These are phyloP conservation scores for Alternaria angustiovoidea DNA, from an alignment of 2,329 filamentous ascomycete genomes.

Conservation along the genomic window DNA sequence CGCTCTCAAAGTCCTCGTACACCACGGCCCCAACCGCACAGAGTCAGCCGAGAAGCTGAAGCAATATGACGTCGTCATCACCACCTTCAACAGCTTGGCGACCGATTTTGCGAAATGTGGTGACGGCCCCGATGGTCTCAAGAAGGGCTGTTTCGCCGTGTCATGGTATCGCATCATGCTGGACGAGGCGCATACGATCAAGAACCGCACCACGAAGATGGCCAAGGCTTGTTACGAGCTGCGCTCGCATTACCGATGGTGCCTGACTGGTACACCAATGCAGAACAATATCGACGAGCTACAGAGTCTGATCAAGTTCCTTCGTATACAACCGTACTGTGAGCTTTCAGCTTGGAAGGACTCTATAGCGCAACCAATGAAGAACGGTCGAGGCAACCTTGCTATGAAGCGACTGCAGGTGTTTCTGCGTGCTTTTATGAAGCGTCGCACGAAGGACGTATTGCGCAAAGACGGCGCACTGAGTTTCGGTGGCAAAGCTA, in stretches of 20 bases:
- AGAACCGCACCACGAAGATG: constrained; percentile 95
- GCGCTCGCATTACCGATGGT: constrained; percentile 90
- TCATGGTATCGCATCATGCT: constrained; percentile 96
- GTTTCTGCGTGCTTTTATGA: constrained; percentile 93
- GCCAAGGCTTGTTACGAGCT: constrained; percentile 91
- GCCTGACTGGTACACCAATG: constrained; percentile 94
- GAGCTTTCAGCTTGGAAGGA: constrained; percentile 88
- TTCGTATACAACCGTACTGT: constrained; percentile 90
- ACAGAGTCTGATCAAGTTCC: constrained; percentile 90
- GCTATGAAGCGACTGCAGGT: constrained; percentile 87
- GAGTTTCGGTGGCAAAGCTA: constrained; percentile 74
- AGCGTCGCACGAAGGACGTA: constrained; percentile 97
- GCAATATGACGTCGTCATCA: constrained; percentile 93
- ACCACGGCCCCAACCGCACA: constrained; percentile 86
- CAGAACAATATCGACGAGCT: constrained; percentile 98
- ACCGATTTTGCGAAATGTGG: constrained; percentile 83
- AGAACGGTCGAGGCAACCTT: constrained; percentile 85
- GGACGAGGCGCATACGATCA: constrained; percentile 97
- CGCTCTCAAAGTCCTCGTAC: constrained; percentile 81
- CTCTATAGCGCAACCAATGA: constrained; percentile 88
- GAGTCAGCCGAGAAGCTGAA: constrained; percentile 80
- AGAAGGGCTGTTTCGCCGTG: constrained; percentile 86
- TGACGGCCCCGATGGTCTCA: constrained; percentile 66
- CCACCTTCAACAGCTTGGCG: constrained; percentile 93
- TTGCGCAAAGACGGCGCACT: constrained; percentile 85